Base-by-base conservation (phyloP, 2,329 filamentous ascomycete species). In the Penicillium sp. region DNA sequence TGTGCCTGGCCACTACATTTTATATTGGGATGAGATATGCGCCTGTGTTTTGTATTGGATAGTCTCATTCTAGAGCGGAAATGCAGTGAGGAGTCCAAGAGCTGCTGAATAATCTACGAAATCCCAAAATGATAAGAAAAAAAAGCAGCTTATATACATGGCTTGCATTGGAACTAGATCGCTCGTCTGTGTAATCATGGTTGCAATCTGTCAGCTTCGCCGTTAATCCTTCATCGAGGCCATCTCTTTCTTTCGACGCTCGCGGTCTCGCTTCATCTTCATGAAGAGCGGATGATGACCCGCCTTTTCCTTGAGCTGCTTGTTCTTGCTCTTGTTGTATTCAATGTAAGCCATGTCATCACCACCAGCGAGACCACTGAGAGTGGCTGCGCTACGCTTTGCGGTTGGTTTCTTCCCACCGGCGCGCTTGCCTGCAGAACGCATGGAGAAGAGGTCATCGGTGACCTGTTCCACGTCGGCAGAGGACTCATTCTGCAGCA, bases 301-400 rank as follows among this genome's bases (percentile, higher is more conserved):
- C 48, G 75, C 76, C 63, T 83, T 82, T 66, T 84, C 81, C 76
- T 85, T 87, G 63, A 86, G 71, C 57, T 80, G 77, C 74, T 84
- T 86, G 65, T 89, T 90, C 58, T 81, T 79, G 62, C 80, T 85
- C 76, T 86, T 87, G 71, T 89, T 90, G 72, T 89, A 86, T 71
- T 92, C 89, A 50, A 90, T 84, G 69, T 92, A 97, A n/a, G 92
- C 92, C 94, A 99, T 97, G 68, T 95, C 90, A 68, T 95, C 89
- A 0, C 92, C 94, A 51, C 94, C 94, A 49, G 89, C 90, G 50
- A 96, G 80, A 62, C 95, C 92, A 45, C 86, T 87, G 49, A 99
- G 79, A 11, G 86, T 90, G 22, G 91, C 92, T 0, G 92, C 94
- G 25, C 88, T 95, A 53, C 94, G 82, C 58, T 86, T 84, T 1